phyloP scores from a whole-genome alignment of 116 monocot species.

The Papilionanthe hybrid region DNA sequence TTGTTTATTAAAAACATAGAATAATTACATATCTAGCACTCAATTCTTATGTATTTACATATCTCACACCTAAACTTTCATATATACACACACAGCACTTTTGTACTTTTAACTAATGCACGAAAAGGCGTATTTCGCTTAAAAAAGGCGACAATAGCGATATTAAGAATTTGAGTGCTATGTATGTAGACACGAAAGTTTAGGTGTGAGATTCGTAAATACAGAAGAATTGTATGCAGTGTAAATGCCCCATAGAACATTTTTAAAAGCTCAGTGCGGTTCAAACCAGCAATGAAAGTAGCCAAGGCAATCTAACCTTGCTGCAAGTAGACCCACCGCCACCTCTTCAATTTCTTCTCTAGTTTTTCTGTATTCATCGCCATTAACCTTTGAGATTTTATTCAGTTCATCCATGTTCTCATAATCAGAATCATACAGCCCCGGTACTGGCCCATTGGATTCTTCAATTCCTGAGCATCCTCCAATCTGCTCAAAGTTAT shows the following conservation, averaged over 20 bases:
- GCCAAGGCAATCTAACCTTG: neutral
- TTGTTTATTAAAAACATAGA: neutral
- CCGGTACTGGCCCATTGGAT: neutral
- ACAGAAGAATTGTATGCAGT: no score
- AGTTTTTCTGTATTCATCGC: neutral
- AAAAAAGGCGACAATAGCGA: no score
- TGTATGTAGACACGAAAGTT: no score
- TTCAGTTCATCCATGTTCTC: neutral
- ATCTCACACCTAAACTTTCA: no score
- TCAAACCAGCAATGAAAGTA: neutral
- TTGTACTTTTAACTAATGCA: no score
- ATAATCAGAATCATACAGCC: neutral
- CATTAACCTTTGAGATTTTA: neutral
- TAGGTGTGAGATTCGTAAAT: no score
- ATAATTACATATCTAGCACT: no score
- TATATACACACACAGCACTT: no score
- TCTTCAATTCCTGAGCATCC: neutral
- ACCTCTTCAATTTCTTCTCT: conserved; percentile 8
- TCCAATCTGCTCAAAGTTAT: neutral
- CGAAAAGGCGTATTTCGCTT: no score
- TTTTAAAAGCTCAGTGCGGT: neutral
- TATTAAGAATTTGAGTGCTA: no score
- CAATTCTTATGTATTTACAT: no score
- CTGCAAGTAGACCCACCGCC: conserved; percentile 7
- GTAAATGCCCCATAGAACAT: no score